Evolutionary conservation across 345 rosid genomes (phyloP).

Genomic region (Iberis pinnata): DNA sequence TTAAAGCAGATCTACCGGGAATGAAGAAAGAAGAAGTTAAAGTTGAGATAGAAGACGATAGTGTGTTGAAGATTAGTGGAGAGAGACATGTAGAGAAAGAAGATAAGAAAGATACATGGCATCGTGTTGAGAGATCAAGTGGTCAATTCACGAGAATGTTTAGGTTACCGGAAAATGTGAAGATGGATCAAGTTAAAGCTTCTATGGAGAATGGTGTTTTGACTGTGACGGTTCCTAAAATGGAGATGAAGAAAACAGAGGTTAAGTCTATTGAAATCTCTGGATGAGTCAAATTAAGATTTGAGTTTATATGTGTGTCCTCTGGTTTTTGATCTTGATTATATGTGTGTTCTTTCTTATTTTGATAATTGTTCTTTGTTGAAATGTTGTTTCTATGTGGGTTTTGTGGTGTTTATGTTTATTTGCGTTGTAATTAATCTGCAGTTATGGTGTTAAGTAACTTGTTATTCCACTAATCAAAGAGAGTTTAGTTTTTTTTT

Average conservation of each 20-base stretch:
- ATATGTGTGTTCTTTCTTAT: no score
- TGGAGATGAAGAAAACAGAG: slow-evolving; percentile 15
- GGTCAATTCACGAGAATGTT: slow-evolving; percentile 39
- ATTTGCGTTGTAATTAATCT: no score
- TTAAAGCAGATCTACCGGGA: slow-evolving; percentile 38
- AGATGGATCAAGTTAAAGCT: slow-evolving; percentile 33
- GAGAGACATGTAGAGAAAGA: slow-evolving; percentile 34
- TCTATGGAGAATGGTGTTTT: slow-evolving; percentile 40
- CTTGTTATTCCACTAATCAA: no score
- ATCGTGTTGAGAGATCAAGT: slow-evolving; percentile 30
- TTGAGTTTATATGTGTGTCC: no score
- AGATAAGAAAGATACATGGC: slow-evolving; percentile 36
- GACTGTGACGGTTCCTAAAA: slow-evolving; percentile 34
- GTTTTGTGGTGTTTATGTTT: no score
- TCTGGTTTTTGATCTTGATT: no score
- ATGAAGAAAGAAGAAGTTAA: slow-evolving; percentile 40
- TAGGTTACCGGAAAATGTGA: slow-evolving; percentile 36
- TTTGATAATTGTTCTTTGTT: no score
- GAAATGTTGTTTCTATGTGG: no score
- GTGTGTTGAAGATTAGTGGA: slow-evolving; percentile 35
- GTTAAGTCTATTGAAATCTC: slow-evolving; percentile 34
- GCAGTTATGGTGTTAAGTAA: no score
- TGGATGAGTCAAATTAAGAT: no score
- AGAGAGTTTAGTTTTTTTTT: no score
- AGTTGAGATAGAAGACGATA: slow-evolving; percentile 34